phyloP scores from a whole-genome alignment of 345 rosid species.

The Ceriops tagal region DNA sequence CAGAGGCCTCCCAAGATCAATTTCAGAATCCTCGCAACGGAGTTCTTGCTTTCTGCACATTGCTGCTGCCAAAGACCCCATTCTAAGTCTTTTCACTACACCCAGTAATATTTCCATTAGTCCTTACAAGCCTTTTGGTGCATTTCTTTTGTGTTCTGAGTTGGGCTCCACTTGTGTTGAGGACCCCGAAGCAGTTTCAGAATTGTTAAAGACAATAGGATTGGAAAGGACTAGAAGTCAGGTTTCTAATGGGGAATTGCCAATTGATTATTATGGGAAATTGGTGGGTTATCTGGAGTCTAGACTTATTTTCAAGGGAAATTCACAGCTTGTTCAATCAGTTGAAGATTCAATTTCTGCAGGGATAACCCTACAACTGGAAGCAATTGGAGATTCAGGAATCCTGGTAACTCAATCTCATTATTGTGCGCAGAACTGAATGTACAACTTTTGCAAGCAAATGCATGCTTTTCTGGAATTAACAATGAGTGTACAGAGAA shows the following conservation, averaged over 20 bases:
- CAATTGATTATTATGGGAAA: slow-evolving; percentile 14
- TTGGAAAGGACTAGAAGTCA: slow-evolving; percentile 6
- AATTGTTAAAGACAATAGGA: slow-evolving; percentile 24
- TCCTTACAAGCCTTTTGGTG: slow-evolving; percentile 52
- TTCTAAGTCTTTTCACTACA: slow-evolving; percentile 29
- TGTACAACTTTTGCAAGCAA: not conserved
- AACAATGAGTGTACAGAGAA: not conserved
- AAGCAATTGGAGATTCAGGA: slow-evolving; percentile 30
- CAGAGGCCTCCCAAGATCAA: slow-evolving; percentile 28
- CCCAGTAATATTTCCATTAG: slow-evolving; percentile 4
- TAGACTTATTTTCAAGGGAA: slow-evolving; percentile 16
- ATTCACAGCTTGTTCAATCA: not conserved
- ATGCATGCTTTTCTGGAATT: not conserved
- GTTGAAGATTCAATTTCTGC: slow-evolving; percentile 10
- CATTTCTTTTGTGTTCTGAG: slow-evolving; percentile 42
- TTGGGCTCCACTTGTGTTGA: slow-evolving; percentile 42
- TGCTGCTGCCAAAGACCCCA: slow-evolving; percentile 31
- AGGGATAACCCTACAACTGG: slow-evolving; percentile 27
- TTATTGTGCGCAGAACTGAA: not conserved
- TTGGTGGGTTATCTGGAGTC: slow-evolving; percentile 12
- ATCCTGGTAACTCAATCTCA: slow-evolving; percentile 25
- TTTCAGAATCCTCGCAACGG: slow-evolving; percentile 33
- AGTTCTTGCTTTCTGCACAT: slow-evolving; percentile 58
- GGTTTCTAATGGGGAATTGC: slow-evolving; percentile 13
- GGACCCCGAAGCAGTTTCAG: slow-evolving; percentile 36